Evolutionary conservation across 306 rosid species (phyloP), one percentile per base, ranked within the genome.

Genomic region (Inga oerstediana): DNA sequence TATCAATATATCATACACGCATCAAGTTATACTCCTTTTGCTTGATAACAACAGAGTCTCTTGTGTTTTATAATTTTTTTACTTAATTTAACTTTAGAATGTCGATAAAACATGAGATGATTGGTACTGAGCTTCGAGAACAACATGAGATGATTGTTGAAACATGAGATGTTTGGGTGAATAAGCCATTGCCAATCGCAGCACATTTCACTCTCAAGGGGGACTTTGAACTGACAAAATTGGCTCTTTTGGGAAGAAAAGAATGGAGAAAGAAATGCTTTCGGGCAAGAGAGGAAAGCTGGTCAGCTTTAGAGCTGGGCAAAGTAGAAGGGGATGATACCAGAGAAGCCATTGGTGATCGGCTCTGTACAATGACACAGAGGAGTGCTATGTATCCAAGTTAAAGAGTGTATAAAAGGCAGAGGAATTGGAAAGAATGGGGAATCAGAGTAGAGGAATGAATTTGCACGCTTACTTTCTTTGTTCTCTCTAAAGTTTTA

Each of bases 111-210:
- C 1, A 4, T 4, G 5, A 4, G 5, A 37, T n/a, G n/a, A n/a
- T n/a, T n/a, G n/a, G n/a, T n/a, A n/a, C n/a, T n/a, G n/a, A n/a
- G n/a, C n/a, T n/a, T n/a, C n/a, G n/a, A n/a, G n/a, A n/a, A n/a
- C n/a, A n/a, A n/a, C n/a, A n/a, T n/a, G n/a, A n/a, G n/a, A n/a
- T n/a, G n/a, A n/a, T n/a, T n/a, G n/a, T n/a, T n/a, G n/a, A n/a
- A n/a, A n/a, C n/a, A n/a, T n/a, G n/a, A n/a, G 90, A 88, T 44
- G 99, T 97, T 83, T 97, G 99, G 10, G 99, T 97, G 91, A 97
- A 97, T 0, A 97, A 83, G 30, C 99, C 99, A 80, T 97, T 97
- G 39, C 99, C 99, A 76, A 90, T 74, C 58, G 97, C 92, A 15
- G 91, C 91, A 79, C 98, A 92, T 85, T 94, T 94, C 78, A 96